Evolutionary conservation across 2,329 filamentous ascomycete species (phyloP).

Genomic region (Arachnopeziza araneosa): DNA sequence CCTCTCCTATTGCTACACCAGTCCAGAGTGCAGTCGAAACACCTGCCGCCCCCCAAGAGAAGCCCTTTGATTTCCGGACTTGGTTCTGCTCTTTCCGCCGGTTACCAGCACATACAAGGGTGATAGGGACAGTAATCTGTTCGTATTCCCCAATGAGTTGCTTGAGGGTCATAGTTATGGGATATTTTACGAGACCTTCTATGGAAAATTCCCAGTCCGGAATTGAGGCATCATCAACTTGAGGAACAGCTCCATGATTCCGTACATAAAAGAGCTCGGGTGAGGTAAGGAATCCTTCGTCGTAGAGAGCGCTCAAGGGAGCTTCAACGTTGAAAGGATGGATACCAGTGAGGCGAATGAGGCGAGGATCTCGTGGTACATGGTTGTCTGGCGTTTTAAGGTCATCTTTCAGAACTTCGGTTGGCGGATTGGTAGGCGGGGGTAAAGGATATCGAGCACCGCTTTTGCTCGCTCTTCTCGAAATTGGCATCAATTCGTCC

Average conservation of each 20-base stretch:
- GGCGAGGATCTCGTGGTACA: constrained; percentile 70
- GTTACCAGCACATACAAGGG: constrained; percentile 88
- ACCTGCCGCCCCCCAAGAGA: constrained; percentile 88
- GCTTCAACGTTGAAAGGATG: constrained; percentile 92
- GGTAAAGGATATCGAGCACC: constrained; percentile 50
- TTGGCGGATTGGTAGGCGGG: constrained; percentile 52
- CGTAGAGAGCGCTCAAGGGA: constrained; percentile 70
- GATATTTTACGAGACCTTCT: constrained; percentile 77
- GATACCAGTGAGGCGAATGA: constrained; percentile 81
- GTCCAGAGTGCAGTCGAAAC: constrained; percentile 86
- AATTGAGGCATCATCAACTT: constrained; percentile 65
- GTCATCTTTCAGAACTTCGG: constrained; percentile 65
- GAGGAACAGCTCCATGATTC: constrained; percentile 81
- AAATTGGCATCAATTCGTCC: constrained; percentile 13
- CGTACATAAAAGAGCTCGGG: constrained; percentile 87
- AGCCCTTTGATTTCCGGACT: constrained; percentile 85
- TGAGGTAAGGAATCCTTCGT: constrained; percentile 78
- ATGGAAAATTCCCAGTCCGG: constrained; percentile 77
- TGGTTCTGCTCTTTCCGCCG: constrained; percentile 89
- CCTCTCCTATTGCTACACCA: constrained; percentile 67
- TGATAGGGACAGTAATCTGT: constrained; percentile 80
- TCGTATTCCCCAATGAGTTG: constrained; percentile 71
- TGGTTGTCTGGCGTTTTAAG: constrained; percentile 78
- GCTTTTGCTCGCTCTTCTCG: constrained; percentile 8
- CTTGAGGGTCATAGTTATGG: constrained; percentile 64